Conservation (phyloP, 345 rosid genomes). For the Firmiana major region DNA sequence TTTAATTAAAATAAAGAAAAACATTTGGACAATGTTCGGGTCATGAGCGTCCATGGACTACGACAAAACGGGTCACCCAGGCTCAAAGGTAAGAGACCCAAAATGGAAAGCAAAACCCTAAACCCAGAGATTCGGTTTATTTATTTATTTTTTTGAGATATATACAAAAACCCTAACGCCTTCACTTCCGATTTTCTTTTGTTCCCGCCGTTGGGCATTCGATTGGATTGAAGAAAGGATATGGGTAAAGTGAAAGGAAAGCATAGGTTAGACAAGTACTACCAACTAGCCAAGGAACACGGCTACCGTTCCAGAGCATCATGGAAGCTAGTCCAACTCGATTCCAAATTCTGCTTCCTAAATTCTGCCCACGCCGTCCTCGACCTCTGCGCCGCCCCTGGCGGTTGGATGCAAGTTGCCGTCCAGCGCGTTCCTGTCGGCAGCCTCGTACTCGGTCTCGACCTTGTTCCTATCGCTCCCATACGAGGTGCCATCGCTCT, state of each 20-base stretch:
- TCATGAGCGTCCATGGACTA: too few species aligned
- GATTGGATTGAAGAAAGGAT: background rate
- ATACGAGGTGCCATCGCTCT: constrained; percentile 64
- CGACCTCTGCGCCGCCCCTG: constrained; percentile 97
- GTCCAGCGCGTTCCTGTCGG: constrained; percentile 78
- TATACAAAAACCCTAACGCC: constrained; percentile 5
- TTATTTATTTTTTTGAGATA: too few species aligned
- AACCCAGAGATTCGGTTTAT: too few species aligned
- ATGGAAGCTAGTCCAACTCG: constrained; percentile 84
- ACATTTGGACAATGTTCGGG: too few species aligned
- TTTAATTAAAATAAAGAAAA: too few species aligned
- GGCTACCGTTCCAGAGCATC: constrained; percentile 95
- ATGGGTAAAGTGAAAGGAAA: constrained; percentile 16
- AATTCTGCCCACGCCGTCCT: constrained; percentile 66
- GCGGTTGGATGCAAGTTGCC: constrained; percentile 81
- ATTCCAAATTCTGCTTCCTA: constrained; percentile 61
- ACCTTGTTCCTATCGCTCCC: constrained; percentile 65
- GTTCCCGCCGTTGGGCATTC: background rate
- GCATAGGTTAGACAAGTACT: constrained; percentile 80
- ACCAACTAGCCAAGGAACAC: constrained; percentile 78
- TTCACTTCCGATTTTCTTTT: background rate
- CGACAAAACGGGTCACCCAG: too few species aligned
- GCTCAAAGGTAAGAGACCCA: background rate
- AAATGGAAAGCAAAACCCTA: background rate
- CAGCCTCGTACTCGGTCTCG: constrained; percentile 84